phyloP scores from a whole-genome alignment of 1,284 basidiomycete species.

The Mycena citricolor region DNA sequence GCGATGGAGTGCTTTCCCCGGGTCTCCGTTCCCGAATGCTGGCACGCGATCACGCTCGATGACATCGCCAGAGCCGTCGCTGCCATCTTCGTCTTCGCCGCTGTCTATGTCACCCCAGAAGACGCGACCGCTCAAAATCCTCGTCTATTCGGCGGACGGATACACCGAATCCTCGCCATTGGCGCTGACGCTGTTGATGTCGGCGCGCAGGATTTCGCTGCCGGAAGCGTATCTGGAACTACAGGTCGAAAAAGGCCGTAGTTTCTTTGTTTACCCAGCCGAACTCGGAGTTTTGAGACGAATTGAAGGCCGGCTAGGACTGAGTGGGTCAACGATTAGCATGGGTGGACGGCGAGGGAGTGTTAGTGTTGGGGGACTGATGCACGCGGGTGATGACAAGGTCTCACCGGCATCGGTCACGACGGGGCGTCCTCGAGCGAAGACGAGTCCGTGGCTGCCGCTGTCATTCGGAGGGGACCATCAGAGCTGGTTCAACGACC shows the following conservation, averaged over 20 bases:
- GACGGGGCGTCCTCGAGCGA: constrained; percentile 56
- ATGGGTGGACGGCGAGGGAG: constrained; percentile 45
- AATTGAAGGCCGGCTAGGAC: constrained; percentile 62
- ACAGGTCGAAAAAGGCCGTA: constrained; percentile 70
- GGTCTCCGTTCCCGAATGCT: constrained; percentile 7
- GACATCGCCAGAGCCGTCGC: constrained; percentile 15
- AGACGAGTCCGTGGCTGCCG: constrained; percentile 67
- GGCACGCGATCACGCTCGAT: constrained; percentile 23
- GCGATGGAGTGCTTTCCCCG: constrained; percentile 20
- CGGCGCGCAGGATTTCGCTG: constrained; percentile 63
- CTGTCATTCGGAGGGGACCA: constrained; percentile 63
- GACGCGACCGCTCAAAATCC: constrained; percentile 66
- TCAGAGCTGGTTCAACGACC: constrained; percentile 90
- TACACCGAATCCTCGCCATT: constrained; percentile 92
- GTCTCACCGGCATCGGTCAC: not conserved
- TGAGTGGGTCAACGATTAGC: no score
- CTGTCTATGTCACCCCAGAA: constrained; percentile 25
- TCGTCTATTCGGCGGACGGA: constrained; percentile 78
- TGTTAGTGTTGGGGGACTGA: constrained; percentile 30
- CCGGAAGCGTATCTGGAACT: constrained; percentile 91
- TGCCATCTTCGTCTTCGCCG: constrained; percentile 20
- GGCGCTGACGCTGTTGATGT: constrained; percentile 89
- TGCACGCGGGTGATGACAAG: constrained; percentile 26
- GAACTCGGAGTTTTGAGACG: constrained; percentile 78
- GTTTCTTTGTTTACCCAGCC: constrained; percentile 89